Evolutionary conservation across 176 grass and related monocot species (phyloP).

Genomic region (Elymus sibiricus): DNA sequence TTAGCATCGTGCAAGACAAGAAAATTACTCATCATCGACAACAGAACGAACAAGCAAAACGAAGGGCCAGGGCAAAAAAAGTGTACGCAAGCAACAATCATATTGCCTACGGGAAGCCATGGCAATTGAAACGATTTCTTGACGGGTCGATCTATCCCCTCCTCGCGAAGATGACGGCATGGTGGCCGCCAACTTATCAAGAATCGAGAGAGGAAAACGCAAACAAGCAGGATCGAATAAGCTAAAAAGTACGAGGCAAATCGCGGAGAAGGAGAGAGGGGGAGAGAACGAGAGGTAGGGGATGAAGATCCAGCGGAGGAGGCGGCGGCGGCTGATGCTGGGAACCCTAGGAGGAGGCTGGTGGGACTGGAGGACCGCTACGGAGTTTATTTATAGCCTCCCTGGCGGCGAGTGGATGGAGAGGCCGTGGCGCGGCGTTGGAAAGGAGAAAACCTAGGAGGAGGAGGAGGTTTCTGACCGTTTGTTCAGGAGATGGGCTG

Average conservation of each 20-base stretch:
- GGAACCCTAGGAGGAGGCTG: constrained; percentile 11
- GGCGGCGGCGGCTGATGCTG: background rate
- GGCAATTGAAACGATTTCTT: constrained; percentile 86
- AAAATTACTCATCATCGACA: background rate
- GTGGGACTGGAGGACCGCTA: accelerated
- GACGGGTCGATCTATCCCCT: constrained; percentile 55
- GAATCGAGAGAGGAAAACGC: background rate
- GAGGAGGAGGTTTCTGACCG: background rate
- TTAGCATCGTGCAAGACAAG: constrained; percentile 45
- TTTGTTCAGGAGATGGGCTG: background rate
- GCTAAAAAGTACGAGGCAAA: accelerated
- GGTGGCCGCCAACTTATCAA: background rate
- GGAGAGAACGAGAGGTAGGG: no score
- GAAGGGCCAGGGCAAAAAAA: background rate
- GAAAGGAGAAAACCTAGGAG: constrained; percentile 22
- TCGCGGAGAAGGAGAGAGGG: accelerated
- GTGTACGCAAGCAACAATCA: constrained; percentile 72
- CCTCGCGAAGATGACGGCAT: background rate
- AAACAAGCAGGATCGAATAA: no score
- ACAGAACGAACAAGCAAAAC: background rate
- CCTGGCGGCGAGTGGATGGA: background rate
- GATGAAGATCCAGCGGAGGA: no score
- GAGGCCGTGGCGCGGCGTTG: background rate
- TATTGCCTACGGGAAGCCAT: constrained; percentile 44
- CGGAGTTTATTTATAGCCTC: background rate